A percentile compares a stretch with the other conserved stretches of the same genome.
Evolutionary conservation across 805 yeast species (phyloP).

Genomic region (Henningerozyma blattae): DNA sequence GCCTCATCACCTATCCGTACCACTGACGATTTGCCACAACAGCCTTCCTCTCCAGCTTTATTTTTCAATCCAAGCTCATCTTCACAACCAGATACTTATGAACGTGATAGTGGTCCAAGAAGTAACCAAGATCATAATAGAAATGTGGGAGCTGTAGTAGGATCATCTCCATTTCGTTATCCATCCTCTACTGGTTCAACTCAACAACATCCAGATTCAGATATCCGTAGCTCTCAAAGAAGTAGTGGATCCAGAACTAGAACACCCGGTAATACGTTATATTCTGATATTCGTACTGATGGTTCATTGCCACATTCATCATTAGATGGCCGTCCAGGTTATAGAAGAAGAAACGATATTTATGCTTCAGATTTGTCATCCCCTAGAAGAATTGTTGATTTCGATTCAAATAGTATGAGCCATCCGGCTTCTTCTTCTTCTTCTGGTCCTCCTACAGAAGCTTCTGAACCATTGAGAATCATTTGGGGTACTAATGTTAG

Average conservation of each 20-base stretch:
- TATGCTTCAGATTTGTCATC: slow-evolving; percentile 64
- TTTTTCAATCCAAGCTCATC: slow-evolving; percentile 23
- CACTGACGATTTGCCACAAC: slow-evolving; percentile 25
- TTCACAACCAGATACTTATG: slow-evolving; percentile 21
- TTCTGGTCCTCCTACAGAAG: slow-evolving; percentile 24
- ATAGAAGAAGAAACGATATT: slow-evolving; percentile 66
- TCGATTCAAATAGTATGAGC: slow-evolving; percentile 24
- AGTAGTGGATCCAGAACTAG: slow-evolving; percentile 4
- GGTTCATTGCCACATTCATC: slow-evolving; percentile 27
- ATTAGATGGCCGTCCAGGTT: slow-evolving; percentile 31
- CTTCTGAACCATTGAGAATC: slow-evolving; percentile 71
- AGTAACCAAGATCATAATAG: not conserved
- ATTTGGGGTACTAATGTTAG: slow-evolving; percentile 99
- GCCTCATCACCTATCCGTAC: slow-evolving; percentile 26
- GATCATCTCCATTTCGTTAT: slow-evolving; percentile 35
- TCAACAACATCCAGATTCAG: slow-evolving; percentile 3
- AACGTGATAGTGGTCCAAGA: slow-evolving; percentile 10
- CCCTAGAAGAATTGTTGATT: slow-evolving; percentile 55
- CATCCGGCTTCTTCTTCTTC: slow-evolving; percentile 12
- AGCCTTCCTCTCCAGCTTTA: slow-evolving; percentile 27
- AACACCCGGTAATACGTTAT: slow-evolving; percentile 17
- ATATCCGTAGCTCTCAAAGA: slow-evolving; percentile 10
- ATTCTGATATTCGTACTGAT: slow-evolving; percentile 35
- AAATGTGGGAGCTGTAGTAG: slow-evolving; percentile 14
- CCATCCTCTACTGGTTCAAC: slow-evolving; percentile 27